Evolutionary conservation across 768 basidiomycete species (phyloP), one percentile per base, ranked within the genome.

Genomic region (Hysterangium stoloniferum): DNA sequence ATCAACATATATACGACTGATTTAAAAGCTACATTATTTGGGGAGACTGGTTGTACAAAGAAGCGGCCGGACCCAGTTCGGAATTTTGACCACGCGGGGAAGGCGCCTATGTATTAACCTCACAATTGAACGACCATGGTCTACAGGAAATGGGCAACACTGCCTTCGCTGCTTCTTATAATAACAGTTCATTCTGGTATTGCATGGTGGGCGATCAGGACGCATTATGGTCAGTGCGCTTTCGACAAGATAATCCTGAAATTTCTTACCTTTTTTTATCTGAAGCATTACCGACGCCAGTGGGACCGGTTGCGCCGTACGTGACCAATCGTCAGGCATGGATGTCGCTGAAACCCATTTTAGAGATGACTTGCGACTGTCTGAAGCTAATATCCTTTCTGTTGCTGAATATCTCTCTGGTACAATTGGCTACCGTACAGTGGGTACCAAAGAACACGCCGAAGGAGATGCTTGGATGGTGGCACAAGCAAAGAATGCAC

Each of bases 361-460:
- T n/a, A 51, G 49, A 5, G 41, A 51, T 42, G 49, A 51, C 38
- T 34, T 42, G 27, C 37, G 36, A 58, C 76, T 87, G 22, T 86
- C 86, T 0, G 86, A 89, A 63, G 61, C 75, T 0, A 76, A 75
- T 12, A 84, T 90, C 45, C 75, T 88, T 2, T 71, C 69, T 5
- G 68, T 80, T 40, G 77, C 81, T 3, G 78, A 75, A 56, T 65
- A 82, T 52, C 76, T 91, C 6, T 89, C 91, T 0, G 91, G 93
- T 61, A 81, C 78, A 4, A 90, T 93, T 40, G 94, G 93, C 1
- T 97, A 82, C 66, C 75, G 95, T 42, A 96, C 88, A 0, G 88
- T 95, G 8, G 95, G 95, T 1, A 92, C 93, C 0, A 73, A 74
- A 28, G 92, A 97, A 63, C 91, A 95, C 67, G 85, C 87, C 0